Percentiles rank a stretch among this genome's conserved stretches.
Conservation (phyloP, 192 early-diverging fungal genomes). For the Coemansia sp. region DNA sequence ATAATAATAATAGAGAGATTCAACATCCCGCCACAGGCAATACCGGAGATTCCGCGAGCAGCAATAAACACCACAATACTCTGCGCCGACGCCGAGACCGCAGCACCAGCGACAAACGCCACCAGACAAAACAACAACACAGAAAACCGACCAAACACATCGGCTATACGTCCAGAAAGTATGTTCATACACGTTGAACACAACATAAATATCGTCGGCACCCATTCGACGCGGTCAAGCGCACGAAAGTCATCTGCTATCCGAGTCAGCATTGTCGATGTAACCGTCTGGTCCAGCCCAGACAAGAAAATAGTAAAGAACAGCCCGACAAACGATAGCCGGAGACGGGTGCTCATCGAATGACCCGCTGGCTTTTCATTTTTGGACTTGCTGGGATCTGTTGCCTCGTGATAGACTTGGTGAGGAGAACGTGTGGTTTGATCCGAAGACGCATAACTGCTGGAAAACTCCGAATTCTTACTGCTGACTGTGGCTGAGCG, state of each 20-base stretch:
- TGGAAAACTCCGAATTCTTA: neutral
- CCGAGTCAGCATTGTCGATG: slow-evolving; percentile 74
- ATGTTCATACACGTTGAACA: slow-evolving; percentile 69
- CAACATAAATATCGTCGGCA: slow-evolving; percentile 78
- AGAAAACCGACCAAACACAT: slow-evolving; percentile 64
- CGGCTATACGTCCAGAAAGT: slow-evolving; percentile 84
- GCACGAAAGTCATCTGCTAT: slow-evolving; percentile 78
- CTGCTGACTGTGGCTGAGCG: neutral
- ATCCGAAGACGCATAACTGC: slow-evolving; percentile 9
- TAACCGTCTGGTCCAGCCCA: slow-evolving; percentile 83
- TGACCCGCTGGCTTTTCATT: neutral
- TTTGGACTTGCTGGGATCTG: neutral
- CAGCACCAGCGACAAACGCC: slow-evolving; percentile 50
- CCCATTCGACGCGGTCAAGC: slow-evolving; percentile 76
- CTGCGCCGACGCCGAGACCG: slow-evolving; percentile 39
- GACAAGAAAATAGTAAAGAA: slow-evolving; percentile 73
- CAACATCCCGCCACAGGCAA: slow-evolving; percentile 69
- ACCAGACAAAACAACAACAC: slow-evolving; percentile 46
- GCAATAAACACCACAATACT: slow-evolving; percentile 62
- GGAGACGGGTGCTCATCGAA: slow-evolving; percentile 2
- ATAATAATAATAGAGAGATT: slow-evolving; percentile 72
- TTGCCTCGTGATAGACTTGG: neutral
- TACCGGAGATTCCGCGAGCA: slow-evolving; percentile 69
- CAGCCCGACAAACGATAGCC: slow-evolving; percentile 49
- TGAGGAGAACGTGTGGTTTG: neutral